phyloP scores from a whole-genome alignment of 441 rosid species.

The Erodium chrysanthum region DNA sequence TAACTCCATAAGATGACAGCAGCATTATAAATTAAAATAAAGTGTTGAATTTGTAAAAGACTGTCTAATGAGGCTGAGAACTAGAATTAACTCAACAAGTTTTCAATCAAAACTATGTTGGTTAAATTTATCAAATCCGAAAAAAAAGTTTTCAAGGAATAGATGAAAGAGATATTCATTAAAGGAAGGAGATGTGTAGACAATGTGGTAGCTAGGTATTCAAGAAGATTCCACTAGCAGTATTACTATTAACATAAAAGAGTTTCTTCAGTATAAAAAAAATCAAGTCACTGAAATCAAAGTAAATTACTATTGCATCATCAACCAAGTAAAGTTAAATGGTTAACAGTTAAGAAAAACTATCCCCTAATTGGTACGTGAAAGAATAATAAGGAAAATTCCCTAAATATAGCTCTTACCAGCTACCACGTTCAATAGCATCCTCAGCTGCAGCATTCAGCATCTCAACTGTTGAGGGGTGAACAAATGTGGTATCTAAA shows the following conservation, averaged over 20 bases:
- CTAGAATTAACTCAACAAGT: background rate
- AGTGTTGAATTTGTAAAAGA: background rate
- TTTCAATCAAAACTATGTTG: background rate
- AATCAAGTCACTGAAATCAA: background rate
- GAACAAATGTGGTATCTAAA: slow-evolving; percentile 61
- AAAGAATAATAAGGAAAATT: background rate
- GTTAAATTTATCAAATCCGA: background rate
- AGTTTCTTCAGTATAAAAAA: background rate
- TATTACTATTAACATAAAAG: background rate
- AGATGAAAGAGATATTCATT: slow-evolving; percentile 1
- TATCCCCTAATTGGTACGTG: background rate
- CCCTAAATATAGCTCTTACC: slow-evolving; percentile 41
- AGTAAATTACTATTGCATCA: slow-evolving; percentile 1
- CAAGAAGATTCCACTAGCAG: slow-evolving; percentile 1
- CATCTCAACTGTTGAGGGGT: slow-evolving; percentile 83
- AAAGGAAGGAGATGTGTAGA: background rate
- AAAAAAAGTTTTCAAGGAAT: background rate
- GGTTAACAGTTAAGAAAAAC: background rate
- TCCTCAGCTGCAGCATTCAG: slow-evolving; percentile 78
- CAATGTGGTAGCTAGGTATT: slow-evolving; percentile 1
- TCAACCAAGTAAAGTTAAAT: background rate
- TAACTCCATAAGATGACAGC: background rate
- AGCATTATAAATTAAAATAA: background rate
- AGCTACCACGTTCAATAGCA: slow-evolving; percentile 73
- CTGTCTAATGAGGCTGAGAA: background rate